Evolutionary conservation across 2,329 filamentous ascomycete genomes (phyloP).

Genomic region (Pyrenophora graminea): DNA sequence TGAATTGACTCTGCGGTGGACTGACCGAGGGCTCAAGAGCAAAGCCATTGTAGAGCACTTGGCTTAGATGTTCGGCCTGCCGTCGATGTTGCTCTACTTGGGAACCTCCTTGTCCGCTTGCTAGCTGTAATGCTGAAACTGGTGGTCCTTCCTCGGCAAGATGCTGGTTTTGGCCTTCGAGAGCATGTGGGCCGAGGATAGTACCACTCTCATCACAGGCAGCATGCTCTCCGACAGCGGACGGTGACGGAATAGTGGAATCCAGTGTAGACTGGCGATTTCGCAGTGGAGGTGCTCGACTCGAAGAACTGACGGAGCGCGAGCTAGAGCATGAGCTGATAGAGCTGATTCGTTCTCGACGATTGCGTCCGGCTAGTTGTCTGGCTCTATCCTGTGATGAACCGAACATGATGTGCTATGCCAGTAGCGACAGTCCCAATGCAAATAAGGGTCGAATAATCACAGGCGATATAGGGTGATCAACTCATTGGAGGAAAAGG

Average conservation of each 20-base stretch:
- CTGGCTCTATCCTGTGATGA: conserved; percentile 41
- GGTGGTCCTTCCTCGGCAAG: neutral
- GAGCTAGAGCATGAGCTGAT: conserved; percentile 20
- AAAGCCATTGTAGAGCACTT: conserved; percentile 27
- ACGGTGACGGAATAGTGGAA: neutral
- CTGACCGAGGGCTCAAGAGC: neutral
- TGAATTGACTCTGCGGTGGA: conserved; percentile 7
- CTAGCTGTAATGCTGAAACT: conserved; percentile 4
- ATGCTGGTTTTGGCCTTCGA: too few relatives aligned
- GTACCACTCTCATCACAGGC: neutral
- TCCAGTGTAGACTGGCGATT: neutral
- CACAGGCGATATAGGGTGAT: conserved; percentile 2
- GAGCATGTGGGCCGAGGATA: neutral
- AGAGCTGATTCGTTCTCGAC: conserved; percentile 33
- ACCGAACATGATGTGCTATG: conserved; percentile 35
- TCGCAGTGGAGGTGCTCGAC: conserved; percentile 12
- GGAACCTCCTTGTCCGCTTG: neutral
- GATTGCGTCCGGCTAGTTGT: conserved; percentile 40
- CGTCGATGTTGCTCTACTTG: conserved; percentile 22
- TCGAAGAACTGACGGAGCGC: conserved; percentile 22
- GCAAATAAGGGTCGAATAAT: too few relatives aligned
- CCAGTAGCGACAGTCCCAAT: too few relatives aligned
- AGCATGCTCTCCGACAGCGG: neutral
- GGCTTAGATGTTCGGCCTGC: conserved; percentile 32
- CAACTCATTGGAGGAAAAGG: neutral